Base-by-base conservation (phyloP, 192 early-diverging fungal genomes). In the Chytriomyces sp. region DNA sequence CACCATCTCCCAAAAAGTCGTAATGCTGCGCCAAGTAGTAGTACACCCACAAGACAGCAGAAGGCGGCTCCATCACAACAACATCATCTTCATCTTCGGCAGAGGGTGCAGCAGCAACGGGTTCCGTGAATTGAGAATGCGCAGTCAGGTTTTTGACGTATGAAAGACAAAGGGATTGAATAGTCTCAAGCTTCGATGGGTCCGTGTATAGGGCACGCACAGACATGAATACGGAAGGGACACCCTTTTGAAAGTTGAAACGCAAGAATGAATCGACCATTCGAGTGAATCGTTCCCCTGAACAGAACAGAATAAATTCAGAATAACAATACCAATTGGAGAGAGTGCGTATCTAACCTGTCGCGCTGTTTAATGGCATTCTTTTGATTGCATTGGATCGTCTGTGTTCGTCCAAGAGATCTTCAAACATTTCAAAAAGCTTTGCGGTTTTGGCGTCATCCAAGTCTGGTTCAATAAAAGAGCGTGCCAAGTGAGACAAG, bases 1-100 rank as follows among this genome's bases (percentile, higher is more conserved):
- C 85, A 3, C 86, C 77, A 67, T 95, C 85, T 45, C 90, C 83
- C 65, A 91, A 86, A 69, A 87, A 89, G 79, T 99, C 96, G 70
- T 87, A 92, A 76, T 95, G 94, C 74, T 96, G 94, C 5, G 96
- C 95, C 67, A 97, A 85, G 79, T 94, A 99, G 80, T 94, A 94
- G 35, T 90, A 85, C n/a, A 93, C 91, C 97, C 97, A 99, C 46
- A 96, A 86, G 6, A 89, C 82, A 7, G 92, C 91, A 18, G 91
- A 92, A 18, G 93, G 91, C 10, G 92, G 89, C 73, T 98, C 93
- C 47, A 87, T 82, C 9, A 81, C 84, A n/a, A 28, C 18, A 23
- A 80, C 83, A 26, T 90, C 84, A 63, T 77, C 82, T 69, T 84
- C 80, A 63, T 79, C 72, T 43, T 83, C 67, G 23, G 13, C 79